Percentiles rank a stretch among this genome's conserved stretches.
Evolutionary conservation across 805 yeast genomes (phyloP).

Genomic region (Suhomyces faveliae): DNA sequence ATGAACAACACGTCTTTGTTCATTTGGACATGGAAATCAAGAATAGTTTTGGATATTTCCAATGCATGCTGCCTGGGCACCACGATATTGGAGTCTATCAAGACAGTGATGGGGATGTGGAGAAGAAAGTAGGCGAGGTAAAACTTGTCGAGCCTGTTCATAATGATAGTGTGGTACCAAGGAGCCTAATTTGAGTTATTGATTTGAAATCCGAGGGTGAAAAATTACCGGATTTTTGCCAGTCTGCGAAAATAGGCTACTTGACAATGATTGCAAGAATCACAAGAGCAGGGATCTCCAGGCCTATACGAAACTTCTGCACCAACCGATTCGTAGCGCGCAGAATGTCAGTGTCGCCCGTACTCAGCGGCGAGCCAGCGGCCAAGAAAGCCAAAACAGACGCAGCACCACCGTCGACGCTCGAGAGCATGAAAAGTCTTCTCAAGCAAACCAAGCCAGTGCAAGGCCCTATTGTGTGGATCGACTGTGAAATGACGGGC

Average conservation of each 20-base stretch:
- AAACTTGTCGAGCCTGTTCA: slow-evolving; percentile 35
- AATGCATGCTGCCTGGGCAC: slow-evolving; percentile 53
- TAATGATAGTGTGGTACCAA: too few relatives aligned
- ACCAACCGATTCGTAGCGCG: not conserved
- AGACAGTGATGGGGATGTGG: slow-evolving; percentile 73
- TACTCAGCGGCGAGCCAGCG: not conserved
- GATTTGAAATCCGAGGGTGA: not conserved
- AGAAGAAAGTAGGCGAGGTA: slow-evolving; percentile 53
- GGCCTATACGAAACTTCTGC: not conserved
- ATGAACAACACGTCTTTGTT: slow-evolving; percentile 73
- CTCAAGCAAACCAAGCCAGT: slow-evolving; percentile 2
- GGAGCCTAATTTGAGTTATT: too few relatives aligned
- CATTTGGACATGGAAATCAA: slow-evolving; percentile 55
- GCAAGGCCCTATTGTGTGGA: slow-evolving; percentile 70
- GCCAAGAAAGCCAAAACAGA: slow-evolving; percentile 2
- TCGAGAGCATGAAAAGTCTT: not conserved
- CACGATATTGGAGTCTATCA: slow-evolving; percentile 72
- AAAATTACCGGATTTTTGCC: not conserved
- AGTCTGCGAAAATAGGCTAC: not conserved
- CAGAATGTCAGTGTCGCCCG: not conserved
- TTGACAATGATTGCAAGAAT: not conserved
- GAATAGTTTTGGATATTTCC: slow-evolving; percentile 47
- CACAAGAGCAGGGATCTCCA: not conserved
- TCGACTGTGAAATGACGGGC: slow-evolving; percentile 99
- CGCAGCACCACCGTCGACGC: not conserved